Evolutionary conservation across 352 stramenopile genomes (phyloP).

Genomic region (Globisporangium ultimum): DNA sequence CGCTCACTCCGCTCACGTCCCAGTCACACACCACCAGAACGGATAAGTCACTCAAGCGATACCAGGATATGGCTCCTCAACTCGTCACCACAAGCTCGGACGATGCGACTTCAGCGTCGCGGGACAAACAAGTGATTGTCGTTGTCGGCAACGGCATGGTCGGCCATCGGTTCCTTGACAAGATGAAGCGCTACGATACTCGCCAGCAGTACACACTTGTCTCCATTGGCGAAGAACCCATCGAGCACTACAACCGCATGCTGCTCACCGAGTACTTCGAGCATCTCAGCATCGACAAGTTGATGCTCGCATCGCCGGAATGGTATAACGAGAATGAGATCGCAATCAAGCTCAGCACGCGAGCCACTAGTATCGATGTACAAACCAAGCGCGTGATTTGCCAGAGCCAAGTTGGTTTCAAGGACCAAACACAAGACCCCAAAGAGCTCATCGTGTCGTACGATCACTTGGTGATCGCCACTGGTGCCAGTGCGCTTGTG

Average conservation of each 20-base stretch:
- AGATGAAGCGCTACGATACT: constrained; percentile 52
- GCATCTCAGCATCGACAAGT: constrained; percentile 79
- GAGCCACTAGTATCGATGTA: constrained; percentile 74
- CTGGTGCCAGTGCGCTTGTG: constrained; percentile 85
- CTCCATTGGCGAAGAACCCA: constrained; percentile 91
- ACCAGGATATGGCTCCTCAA: constrained; percentile 9
- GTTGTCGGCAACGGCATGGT: constrained; percentile 93
- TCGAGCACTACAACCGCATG: constrained; percentile 92
- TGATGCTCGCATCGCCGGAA: constrained; percentile 80
- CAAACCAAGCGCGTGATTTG: constrained; percentile 67
- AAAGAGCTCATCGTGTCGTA: constrained; percentile 69
- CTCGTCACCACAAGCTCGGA: neutral
- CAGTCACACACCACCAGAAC: constrained; percentile 6
- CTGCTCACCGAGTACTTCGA: constrained; percentile 92
- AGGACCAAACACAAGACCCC: constrained; percentile 17
- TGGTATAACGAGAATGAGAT: constrained; percentile 88
- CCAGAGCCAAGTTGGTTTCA: constrained; percentile 6
- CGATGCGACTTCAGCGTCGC: neutral
- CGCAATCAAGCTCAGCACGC: constrained; percentile 74
- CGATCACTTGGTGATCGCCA: constrained; percentile 88
- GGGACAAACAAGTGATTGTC: constrained; percentile 59
- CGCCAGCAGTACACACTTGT: constrained; percentile 66
- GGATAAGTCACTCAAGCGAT: neutral
- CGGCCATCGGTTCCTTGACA: constrained; percentile 89
- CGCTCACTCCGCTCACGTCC: neutral